Conservation (phyloP, 345 rosid genomes). For the Cardamine chenopodiifolia region DNA sequence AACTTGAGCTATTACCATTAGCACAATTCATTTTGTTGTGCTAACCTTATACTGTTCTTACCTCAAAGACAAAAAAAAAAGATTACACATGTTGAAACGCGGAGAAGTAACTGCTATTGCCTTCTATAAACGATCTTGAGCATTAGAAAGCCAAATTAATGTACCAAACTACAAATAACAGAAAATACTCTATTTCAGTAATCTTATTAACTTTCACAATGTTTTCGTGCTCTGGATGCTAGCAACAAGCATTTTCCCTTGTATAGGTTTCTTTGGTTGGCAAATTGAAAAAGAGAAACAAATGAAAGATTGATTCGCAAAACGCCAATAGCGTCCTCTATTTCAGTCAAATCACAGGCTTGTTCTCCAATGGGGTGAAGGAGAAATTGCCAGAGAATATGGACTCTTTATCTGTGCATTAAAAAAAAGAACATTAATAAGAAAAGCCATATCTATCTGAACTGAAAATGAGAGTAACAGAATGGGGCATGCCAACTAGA, state of each 20-base stretch:
- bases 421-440: conserved; percentile 18
- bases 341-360: conserved; percentile 36
- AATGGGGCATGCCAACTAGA: conserved; percentile 4
- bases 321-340: conserved; percentile 24
- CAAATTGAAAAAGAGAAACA: neutral
- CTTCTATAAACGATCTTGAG: neutral
- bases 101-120: neutral
- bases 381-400: conserved; percentile 87
- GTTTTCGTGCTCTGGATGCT: conserved; percentile 22
- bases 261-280: conserved; percentile 7
- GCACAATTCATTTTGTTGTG: neutral
- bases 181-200: neutral
- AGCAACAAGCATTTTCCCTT: conserved; percentile 22
- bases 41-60: neutral
- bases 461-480: neutral
- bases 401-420: conserved; percentile 75
- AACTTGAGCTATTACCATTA: neutral
- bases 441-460: neutral
- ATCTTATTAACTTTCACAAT: conserved; percentile 36
- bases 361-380: conserved; percentile 65
- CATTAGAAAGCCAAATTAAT: neutral
- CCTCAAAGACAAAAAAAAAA: neutral
- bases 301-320: conserved; percentile 27
- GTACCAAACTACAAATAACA: neutral
- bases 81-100: conserved; percentile 24